phyloP scores from a whole-genome alignment of 2,329 filamentous ascomycete genomes.

The Colletotrichum tropicale region DNA sequence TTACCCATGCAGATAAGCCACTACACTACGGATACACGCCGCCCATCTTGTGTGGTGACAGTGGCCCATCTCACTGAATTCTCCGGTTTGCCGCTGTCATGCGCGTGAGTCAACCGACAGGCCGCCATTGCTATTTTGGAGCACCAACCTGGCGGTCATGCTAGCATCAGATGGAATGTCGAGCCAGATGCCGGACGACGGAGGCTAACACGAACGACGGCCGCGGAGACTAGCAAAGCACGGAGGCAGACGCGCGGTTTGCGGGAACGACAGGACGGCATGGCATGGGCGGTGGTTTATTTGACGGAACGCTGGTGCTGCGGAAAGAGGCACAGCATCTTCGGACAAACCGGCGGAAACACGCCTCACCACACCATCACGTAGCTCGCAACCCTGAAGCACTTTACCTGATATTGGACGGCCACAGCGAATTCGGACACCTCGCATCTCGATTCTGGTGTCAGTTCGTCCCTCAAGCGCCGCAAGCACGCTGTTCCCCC shows the following conservation, averaged over 20 bases:
- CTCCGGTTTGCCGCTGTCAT: constrained; percentile 7
- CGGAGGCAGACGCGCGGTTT: background rate
- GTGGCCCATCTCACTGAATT: background rate
- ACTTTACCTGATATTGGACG: background rate
- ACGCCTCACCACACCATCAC: background rate
- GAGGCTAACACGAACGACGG: background rate
- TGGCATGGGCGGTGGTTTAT: background rate
- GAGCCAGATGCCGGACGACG: background rate
- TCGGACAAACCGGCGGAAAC: background rate
- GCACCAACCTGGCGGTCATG: background rate
- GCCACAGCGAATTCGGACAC: background rate
- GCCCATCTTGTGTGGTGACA: background rate
- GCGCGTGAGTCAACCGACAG: constrained; percentile 14
- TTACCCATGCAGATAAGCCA: background rate
- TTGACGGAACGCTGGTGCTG: background rate
- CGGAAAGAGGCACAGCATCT: background rate
- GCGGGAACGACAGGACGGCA: background rate
- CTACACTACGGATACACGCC: background rate
- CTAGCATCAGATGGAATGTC: constrained; percentile 5
- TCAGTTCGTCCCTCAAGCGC: background rate
- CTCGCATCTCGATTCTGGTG: background rate
- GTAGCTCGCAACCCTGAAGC: background rate
- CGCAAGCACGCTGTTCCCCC: background rate
- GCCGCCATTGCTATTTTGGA: background rate
- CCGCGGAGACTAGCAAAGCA: background rate